phyloP scores from a whole-genome alignment of 1,139 yeast species.

The Komagataea norvegica region DNA sequence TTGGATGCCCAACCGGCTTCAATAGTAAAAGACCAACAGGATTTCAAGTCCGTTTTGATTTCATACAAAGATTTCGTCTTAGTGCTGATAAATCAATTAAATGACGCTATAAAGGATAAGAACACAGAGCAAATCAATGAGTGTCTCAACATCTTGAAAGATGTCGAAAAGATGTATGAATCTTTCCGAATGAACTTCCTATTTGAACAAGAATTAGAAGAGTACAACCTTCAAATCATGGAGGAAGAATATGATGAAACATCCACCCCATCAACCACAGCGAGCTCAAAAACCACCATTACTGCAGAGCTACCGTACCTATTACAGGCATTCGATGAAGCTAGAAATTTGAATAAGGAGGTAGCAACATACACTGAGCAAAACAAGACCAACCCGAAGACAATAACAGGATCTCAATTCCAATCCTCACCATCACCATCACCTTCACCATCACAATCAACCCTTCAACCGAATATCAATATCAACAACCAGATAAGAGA shows the following conservation, averaged over 20 bases:
- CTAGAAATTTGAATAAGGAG: slow-evolving; percentile 30
- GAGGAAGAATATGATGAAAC: slow-evolving; percentile 6
- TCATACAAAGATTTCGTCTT: slow-evolving; percentile 29
- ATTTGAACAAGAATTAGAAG: slow-evolving; percentile 22
- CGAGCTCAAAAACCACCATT: slow-evolving; percentile 24
- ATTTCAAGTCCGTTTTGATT: slow-evolving; percentile 23
- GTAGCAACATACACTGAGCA: slow-evolving; percentile 12
- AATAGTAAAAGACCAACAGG: slow-evolving; percentile 21
- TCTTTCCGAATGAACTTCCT: slow-evolving; percentile 32
- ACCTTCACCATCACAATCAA: not conserved
- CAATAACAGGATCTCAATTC: not conserved
- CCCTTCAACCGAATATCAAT: slow-evolving; percentile 1
- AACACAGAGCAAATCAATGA: slow-evolving; percentile 32
- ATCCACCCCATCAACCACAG: slow-evolving; percentile 15
- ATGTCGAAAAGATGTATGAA: slow-evolving; percentile 35
- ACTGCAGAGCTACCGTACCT: slow-evolving; percentile 33
- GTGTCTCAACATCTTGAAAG: slow-evolving; percentile 31
- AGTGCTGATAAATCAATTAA: slow-evolving; percentile 30
- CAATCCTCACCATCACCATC: slow-evolving; percentile 1
- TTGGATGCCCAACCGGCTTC: slow-evolving; percentile 20
- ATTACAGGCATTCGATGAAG: slow-evolving; percentile 34
- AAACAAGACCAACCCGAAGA: slow-evolving; percentile 2
- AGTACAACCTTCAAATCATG: slow-evolving; percentile 9
- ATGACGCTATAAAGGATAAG: slow-evolving; percentile 27
- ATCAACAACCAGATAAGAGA: slow-evolving; percentile 2